Conservation (phyloP, 306 rosid genomes). For the Quercus ilex region DNA sequence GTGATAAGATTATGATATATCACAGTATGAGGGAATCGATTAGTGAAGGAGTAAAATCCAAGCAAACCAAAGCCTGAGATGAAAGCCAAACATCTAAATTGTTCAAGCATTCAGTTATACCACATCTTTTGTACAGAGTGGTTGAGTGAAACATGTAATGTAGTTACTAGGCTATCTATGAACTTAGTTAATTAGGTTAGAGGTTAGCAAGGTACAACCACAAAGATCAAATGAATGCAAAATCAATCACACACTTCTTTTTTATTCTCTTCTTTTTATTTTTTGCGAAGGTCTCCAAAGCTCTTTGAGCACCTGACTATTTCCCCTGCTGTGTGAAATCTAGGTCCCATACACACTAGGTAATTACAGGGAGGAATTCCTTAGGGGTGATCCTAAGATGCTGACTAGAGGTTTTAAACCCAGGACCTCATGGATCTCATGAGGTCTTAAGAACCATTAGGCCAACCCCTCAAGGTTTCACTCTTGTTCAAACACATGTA, state of each 20-base stretch:
- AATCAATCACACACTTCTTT: background rate
- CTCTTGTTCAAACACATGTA: background rate
- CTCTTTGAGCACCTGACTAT: too few relatives aligned
- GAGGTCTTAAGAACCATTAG: too few relatives aligned
- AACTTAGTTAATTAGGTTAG: background rate
- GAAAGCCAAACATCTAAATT: background rate
- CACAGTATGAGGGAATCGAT: background rate
- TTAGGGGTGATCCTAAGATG: too few relatives aligned
- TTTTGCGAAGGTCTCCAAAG: too few relatives aligned
- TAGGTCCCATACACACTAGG: too few relatives aligned
- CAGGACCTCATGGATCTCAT: too few relatives aligned
- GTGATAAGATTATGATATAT: background rate
- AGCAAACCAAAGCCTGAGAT: background rate
- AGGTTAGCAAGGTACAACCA: background rate
- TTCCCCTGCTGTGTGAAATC: too few relatives aligned
- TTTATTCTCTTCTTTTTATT: background rate
- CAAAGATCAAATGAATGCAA: background rate
- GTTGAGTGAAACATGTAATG: background rate
- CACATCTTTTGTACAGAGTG: background rate
- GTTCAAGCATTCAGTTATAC: background rate
- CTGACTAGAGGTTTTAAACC: too few relatives aligned
- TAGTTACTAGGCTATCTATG: background rate
- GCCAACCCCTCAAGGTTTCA: too few relatives aligned
- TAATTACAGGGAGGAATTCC: too few relatives aligned
- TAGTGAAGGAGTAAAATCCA: background rate